phyloP scores from a whole-genome alignment of 495 filamentous ascomycete genomes.

The Xylaria scruposa region DNA sequence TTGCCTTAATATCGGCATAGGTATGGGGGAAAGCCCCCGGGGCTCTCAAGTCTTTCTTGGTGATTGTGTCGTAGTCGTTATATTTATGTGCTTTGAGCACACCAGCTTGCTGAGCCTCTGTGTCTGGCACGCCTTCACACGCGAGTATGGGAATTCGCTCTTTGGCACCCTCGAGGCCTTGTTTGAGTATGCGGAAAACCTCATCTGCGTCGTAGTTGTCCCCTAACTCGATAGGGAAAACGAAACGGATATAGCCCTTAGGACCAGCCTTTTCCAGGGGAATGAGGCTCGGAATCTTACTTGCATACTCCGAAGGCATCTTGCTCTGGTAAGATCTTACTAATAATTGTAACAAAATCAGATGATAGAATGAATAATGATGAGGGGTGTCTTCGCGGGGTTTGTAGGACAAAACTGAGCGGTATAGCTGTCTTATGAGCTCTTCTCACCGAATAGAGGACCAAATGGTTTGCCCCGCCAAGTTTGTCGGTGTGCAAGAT shows the following conservation, averaged over 20 bases:
- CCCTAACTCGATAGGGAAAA: slow-evolving; percentile 42
- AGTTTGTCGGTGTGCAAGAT: slow-evolving; percentile 12
- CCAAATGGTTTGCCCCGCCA: slow-evolving; percentile 7
- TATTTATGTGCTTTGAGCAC: slow-evolving; percentile 39
- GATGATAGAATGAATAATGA: not conserved
- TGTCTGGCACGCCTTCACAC: slow-evolving; percentile 44
- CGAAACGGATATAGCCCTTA: slow-evolving; percentile 44
- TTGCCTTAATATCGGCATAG: slow-evolving; percentile 44
- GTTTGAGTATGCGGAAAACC: slow-evolving; percentile 35
- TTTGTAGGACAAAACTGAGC: not conserved
- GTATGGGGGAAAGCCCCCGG: slow-evolving; percentile 35
- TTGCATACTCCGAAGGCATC: slow-evolving; percentile 33
- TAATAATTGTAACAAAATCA: not conserved
- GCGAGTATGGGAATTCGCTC: slow-evolving; percentile 38
- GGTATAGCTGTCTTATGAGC: slow-evolving; percentile 9
- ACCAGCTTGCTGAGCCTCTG: slow-evolving; percentile 36
- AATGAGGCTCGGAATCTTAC: slow-evolving; percentile 34
- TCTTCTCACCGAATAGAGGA: not conserved
- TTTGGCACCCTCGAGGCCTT: slow-evolving; percentile 40
- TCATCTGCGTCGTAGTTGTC: slow-evolving; percentile 33
- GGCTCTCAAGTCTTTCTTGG: slow-evolving; percentile 40
- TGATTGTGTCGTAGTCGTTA: slow-evolving; percentile 33
- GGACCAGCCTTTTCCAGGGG: slow-evolving; percentile 46
- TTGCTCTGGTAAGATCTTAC: slow-evolving; percentile 7
- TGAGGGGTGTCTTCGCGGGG: not conserved